These are phyloP conservation scores for Scolecobasidium constrictum DNA, from an alignment of 2,329 filamentous ascomycete species.

Conservation along the genomic window DNA sequence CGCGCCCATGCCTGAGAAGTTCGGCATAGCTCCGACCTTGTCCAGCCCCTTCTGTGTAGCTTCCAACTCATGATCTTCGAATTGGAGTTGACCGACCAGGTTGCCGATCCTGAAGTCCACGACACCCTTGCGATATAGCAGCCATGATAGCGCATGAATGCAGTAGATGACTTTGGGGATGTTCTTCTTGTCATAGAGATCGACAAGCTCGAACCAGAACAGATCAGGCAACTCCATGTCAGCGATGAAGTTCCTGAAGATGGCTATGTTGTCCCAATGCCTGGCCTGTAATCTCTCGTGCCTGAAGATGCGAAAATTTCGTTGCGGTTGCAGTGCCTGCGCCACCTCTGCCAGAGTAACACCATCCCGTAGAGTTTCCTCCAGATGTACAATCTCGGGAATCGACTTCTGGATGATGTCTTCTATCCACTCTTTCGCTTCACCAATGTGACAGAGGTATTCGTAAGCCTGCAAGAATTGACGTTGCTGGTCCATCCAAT, in stretches of 20 bases:
- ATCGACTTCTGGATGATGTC: conserved; percentile 76
- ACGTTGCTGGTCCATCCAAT: conserved; percentile 98
- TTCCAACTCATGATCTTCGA: conserved; percentile 94
- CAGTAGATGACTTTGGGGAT: conserved; percentile 99
- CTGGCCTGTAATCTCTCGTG: conserved; percentile 79
- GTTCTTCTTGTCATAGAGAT: conserved; percentile 99
- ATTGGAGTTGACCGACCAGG: conserved; percentile 88
- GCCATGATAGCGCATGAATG: conserved; percentile 92
- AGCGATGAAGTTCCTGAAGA: conserved; percentile 89
- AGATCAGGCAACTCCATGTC: conserved; percentile 88
- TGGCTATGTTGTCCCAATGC: conserved; percentile 94
- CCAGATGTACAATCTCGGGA: conserved; percentile 84
- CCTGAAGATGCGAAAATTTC: conserved; percentile 71
- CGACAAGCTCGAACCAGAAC: conserved; percentile 93
- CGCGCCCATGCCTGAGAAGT: conserved; percentile 93
- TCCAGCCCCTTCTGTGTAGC: conserved; percentile 95
- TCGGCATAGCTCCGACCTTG: conserved; percentile 93
- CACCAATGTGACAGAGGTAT: conserved; percentile 96
- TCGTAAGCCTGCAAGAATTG: conserved; percentile 96
- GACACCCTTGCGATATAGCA: conserved; percentile 90
- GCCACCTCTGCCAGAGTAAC: conserved; percentile 93
- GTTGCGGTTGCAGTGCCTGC: conserved; percentile 70
- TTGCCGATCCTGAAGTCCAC: conserved; percentile 95
- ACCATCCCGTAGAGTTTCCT: conserved; percentile 84
- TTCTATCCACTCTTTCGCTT: conserved; percentile 99